Evolutionary conservation across 2,329 filamentous ascomycete species (phyloP).

Genomic region (Xylariaceae sp.): DNA sequence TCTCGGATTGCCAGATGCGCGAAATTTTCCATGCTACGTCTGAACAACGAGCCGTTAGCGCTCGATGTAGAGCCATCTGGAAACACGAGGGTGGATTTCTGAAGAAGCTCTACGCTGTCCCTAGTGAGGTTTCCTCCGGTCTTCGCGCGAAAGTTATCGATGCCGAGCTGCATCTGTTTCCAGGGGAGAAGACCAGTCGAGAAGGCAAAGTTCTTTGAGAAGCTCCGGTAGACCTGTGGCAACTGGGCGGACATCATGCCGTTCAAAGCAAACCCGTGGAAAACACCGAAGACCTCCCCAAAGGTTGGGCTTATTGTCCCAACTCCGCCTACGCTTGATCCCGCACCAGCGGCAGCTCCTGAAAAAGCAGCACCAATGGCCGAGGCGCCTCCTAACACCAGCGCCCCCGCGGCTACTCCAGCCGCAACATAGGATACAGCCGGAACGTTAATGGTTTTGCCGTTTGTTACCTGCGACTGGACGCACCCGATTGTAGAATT

Average conservation of each 20-base stretch:
- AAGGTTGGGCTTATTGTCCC: constrained; percentile 81
- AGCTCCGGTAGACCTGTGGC: constrained; percentile 85
- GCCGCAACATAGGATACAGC: constrained; percentile 84
- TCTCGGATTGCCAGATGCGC: constrained; percentile 60
- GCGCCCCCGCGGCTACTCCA: constrained; percentile 82
- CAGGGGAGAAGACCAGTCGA: constrained; percentile 84
- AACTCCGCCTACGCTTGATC: constrained; percentile 61
- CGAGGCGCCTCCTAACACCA: constrained; percentile 74
- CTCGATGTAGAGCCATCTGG: constrained; percentile 61
- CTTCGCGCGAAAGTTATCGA: constrained; percentile 78
- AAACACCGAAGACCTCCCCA: constrained; percentile 83
- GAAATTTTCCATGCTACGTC: constrained; percentile 59
- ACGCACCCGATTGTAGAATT: constrained; percentile 78
- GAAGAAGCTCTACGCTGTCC: constrained; percentile 77
- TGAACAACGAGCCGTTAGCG: constrained; percentile 50
- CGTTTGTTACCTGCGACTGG: constrained; percentile 80
- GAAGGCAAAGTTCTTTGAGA: constrained; percentile 92
- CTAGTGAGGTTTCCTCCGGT: constrained; percentile 88
- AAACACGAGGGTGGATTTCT: constrained; percentile 77
- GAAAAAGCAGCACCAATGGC: constrained; percentile 68
- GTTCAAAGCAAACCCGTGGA: constrained; percentile 92
- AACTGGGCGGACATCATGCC: constrained; percentile 94
- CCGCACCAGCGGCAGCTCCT: constrained; percentile 60
- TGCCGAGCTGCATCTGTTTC: constrained; percentile 77
- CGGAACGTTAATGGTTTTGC: constrained; percentile 77